Conservation (phyloP, 2,329 filamentous ascomycete genomes). For the Domatiomyces globalis region DNA sequence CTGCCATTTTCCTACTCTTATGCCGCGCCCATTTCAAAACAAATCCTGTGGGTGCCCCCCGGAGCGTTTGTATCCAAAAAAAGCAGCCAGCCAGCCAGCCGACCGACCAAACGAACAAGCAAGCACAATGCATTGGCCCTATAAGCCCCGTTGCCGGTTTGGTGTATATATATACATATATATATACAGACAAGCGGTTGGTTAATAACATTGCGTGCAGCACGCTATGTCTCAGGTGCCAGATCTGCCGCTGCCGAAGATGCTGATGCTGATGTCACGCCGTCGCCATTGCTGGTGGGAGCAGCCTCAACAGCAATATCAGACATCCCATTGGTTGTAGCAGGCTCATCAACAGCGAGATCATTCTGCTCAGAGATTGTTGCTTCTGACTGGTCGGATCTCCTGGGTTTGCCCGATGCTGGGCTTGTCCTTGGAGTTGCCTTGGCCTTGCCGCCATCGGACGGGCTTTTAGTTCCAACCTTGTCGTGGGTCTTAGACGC, state of each 20-base stretch:
- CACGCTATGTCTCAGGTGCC: conserved; percentile 16
- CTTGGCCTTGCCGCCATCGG: conserved; percentile 17
- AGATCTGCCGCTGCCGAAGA: not conserved
- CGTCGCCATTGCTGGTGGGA: no score
- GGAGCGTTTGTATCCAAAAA: no score
- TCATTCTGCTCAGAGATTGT: not conserved
- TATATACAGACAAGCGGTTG: not conserved
- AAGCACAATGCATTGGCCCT: not conserved
- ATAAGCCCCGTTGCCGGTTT: not conserved
- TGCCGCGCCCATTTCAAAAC: no score
- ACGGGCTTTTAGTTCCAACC: conserved; percentile 28
- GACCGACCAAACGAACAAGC: not conserved
- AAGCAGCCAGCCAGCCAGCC: not conserved
- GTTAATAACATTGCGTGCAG: not conserved
- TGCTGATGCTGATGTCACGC: no score
- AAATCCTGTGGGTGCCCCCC: no score
- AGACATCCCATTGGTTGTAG: not conserved
- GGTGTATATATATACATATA: not conserved
- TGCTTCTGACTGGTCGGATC: not conserved
- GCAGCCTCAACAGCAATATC: not conserved
- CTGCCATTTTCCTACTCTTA: no score
- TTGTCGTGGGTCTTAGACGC: conserved; percentile 37
- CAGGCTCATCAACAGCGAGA: not conserved
- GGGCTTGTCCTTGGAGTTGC: not conserved
- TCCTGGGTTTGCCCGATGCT: not conserved